phyloP scores from a whole-genome alignment of 108 stramenopile species.

The Stephanodiscus minutulus region DNA sequence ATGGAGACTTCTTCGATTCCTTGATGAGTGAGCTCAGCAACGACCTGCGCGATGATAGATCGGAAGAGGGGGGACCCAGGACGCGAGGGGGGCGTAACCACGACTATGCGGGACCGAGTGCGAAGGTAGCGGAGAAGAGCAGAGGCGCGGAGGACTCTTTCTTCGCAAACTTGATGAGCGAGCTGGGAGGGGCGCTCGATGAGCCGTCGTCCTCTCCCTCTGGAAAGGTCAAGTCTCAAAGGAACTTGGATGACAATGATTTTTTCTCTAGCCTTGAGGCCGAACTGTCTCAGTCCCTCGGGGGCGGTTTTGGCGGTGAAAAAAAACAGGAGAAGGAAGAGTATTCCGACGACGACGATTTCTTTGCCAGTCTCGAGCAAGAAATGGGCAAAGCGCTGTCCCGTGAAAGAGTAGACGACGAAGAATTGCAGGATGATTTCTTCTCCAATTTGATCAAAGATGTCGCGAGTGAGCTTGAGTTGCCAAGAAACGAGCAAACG shows the following conservation, averaged over 20 bases:
- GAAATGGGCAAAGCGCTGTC: constrained; percentile 46
- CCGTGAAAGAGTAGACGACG: neutral
- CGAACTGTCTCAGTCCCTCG: constrained; percentile 64
- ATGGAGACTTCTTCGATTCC: constrained; percentile 54
- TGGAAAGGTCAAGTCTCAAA: constrained; percentile 17
- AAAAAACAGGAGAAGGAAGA: constrained; percentile 18
- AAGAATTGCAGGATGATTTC: constrained; percentile 31
- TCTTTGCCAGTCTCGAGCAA: constrained; percentile 67
- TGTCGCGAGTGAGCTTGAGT: constrained; percentile 37
- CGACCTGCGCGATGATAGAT: constrained; percentile 26
- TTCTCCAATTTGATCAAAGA: constrained; percentile 42
- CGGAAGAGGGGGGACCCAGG: constrained; percentile 12
- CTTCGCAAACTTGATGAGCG: constrained; percentile 60
- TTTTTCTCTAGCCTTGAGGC: constrained; percentile 76
- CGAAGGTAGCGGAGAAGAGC: constrained; percentile 7
- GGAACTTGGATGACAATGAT: constrained; percentile 59
- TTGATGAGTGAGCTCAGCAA: constrained; percentile 61
- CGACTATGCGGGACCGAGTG: constrained; percentile 41
- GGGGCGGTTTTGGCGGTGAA: constrained; percentile 7
- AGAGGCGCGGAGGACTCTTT: constrained; percentile 48
- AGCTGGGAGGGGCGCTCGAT: constrained; percentile 45
- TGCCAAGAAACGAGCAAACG: constrained; percentile 19
- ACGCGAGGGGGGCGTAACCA: constrained; percentile 39
- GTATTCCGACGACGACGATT: constrained; percentile 59
- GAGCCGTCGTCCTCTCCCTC: constrained; percentile 15